A percentile compares a stretch with the other conserved stretches of the same genome.
Evolutionary conservation across 2,329 filamentous ascomycete species (phyloP).

Genomic region (Botrytis squamosa): DNA sequence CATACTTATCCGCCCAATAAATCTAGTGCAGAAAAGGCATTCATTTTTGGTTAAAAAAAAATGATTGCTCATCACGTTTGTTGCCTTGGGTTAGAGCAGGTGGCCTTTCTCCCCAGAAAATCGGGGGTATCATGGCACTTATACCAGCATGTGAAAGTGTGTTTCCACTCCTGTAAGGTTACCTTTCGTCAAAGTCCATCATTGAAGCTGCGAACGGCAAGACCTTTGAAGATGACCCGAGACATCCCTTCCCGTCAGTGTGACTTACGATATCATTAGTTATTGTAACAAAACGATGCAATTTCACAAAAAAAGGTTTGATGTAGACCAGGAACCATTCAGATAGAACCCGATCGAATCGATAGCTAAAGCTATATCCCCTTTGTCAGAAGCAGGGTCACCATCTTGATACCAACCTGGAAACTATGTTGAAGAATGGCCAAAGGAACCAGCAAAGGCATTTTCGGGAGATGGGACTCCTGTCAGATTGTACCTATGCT

Average conservation of each 20-base stretch:
- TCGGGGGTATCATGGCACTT: not conserved
- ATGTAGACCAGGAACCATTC: not conserved
- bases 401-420: not conserved
- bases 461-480: not conserved
- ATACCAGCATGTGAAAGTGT: not conserved
- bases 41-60: not conserved
- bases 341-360: not conserved
- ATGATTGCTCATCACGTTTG: not conserved
- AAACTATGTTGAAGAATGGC: not conserved
- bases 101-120: not conserved
- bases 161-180: not conserved
- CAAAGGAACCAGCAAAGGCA: not conserved
- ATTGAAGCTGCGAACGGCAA: not conserved
- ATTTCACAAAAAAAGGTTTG: not conserved
- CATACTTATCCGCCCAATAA: not conserved
- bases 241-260: not conserved
- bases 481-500: not conserved
- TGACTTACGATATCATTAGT: not conserved
- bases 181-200: not conserved
- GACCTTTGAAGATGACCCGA: not conserved
- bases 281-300: not conserved
- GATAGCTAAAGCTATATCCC: not conserved
- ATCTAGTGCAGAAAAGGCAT: not conserved
- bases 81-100: not conserved
- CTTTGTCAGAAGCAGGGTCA: not conserved